Evolutionary conservation across 495 filamentous ascomycete species (phyloP).

Genomic region (Tuber calosporum): DNA sequence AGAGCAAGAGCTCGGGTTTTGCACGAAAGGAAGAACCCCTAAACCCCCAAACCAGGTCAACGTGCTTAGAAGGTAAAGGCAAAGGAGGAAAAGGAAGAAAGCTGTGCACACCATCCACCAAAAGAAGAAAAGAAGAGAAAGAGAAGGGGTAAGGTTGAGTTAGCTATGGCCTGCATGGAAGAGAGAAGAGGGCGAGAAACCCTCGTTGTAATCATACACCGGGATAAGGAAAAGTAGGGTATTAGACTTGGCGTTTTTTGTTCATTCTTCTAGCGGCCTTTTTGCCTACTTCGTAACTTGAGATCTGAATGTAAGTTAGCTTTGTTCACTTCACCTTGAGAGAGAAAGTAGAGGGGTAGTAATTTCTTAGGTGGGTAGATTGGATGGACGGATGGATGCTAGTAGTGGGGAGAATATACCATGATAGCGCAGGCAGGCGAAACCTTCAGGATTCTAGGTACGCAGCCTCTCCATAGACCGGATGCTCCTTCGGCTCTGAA

Average conservation of each 20-base stretch:
- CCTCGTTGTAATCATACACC: neutral
- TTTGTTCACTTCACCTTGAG: neutral
- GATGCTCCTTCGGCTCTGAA: constrained; percentile 71
- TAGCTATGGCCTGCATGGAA: neutral
- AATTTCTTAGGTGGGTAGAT: neutral
- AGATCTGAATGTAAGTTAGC: constrained; percentile 51
- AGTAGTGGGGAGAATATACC: constrained; percentile 41
- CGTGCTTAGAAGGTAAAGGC: neutral
- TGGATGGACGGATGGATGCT: neutral
- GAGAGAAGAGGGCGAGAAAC: neutral
- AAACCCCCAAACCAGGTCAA: neutral
- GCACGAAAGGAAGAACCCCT: neutral
- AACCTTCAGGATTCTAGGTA: constrained; percentile 83
- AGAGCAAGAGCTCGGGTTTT: neutral
- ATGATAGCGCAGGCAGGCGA: constrained; percentile 98
- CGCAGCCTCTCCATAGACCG: constrained; percentile 85
- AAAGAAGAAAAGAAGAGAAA: neutral
- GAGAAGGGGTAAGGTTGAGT: neutral
- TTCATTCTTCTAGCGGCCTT: constrained; percentile 74
- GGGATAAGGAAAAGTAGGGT: neutral
- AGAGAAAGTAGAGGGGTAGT: neutral
- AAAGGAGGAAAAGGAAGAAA: neutral
- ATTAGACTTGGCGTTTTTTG: constrained; percentile 32
- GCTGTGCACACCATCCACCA: neutral
- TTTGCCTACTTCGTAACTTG: constrained; percentile 93